Evolutionary conservation across 371 early-diverging fungal genomes (phyloP).

Genomic region (Saksenaea vasiformis): DNA sequence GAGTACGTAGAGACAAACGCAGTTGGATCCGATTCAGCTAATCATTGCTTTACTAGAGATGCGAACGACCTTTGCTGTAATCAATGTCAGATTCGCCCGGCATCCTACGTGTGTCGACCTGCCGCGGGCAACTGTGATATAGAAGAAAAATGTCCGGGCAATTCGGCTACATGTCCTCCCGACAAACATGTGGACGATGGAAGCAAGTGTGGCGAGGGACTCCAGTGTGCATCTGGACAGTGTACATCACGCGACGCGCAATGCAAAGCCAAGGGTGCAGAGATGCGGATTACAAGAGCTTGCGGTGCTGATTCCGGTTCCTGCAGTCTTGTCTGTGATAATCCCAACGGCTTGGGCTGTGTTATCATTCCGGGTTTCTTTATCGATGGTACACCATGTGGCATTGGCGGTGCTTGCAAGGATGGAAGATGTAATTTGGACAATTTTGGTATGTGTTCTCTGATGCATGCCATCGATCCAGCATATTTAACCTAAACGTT

Average conservation of each 20-base stretch:
- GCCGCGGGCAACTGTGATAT: slow-evolving; percentile 82
- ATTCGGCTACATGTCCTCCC: slow-evolving; percentile 70
- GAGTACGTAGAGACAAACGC: slow-evolving; percentile 42
- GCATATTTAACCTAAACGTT: background rate
- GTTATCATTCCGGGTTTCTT: slow-evolving; percentile 75
- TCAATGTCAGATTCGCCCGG: slow-evolving; percentile 69
- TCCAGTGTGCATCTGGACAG: slow-evolving; percentile 83
- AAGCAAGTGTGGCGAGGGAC: slow-evolving; percentile 56
- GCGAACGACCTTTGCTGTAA: slow-evolving; percentile 82
- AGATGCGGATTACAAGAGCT: slow-evolving; percentile 45
- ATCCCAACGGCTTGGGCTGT: slow-evolving; percentile 60
- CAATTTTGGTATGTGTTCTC: slow-evolving; percentile 29
- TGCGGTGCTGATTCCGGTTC: slow-evolving; percentile 49
- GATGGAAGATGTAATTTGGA: slow-evolving; percentile 46
- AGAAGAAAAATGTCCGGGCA: slow-evolving; percentile 81
- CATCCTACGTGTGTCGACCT: slow-evolving; percentile 71
- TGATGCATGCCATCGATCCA: background rate
- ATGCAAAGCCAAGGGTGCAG: slow-evolving; percentile 16
- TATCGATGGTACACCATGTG: slow-evolving; percentile 92
- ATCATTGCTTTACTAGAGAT: slow-evolving; percentile 53
- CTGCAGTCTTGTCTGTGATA: slow-evolving; percentile 71
- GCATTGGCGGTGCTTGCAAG: slow-evolving; percentile 66
- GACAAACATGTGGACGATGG: slow-evolving; percentile 74
- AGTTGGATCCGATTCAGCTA: background rate
- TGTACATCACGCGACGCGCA: slow-evolving; percentile 68